Base-by-base conservation (phyloP, 1,139 yeast genomes). In the Arxiozyma bovina region DNA sequence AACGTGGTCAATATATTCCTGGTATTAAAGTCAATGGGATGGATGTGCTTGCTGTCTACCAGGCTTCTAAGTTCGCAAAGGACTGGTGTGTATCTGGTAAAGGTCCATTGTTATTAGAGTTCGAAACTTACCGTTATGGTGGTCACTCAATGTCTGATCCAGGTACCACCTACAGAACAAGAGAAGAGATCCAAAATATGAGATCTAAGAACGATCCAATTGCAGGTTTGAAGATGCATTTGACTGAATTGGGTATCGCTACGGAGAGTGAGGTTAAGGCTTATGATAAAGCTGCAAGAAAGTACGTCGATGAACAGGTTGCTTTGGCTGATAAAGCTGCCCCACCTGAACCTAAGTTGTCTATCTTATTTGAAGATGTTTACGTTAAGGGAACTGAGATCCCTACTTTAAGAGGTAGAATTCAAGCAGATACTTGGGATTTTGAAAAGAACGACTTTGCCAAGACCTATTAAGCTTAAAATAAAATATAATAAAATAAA, bases 61-160 rank as follows among this genome's bases (percentile, higher is more conserved):
- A 87, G 74, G 99, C 96, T 57, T 87, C 97, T 67, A 88, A 85
- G 76, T 93, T 87, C 69, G 98, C 98, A 69, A 91, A 90, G 78
- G 96, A 91, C 74, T 93, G 96, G 96, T 80, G 89, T 73, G 79
- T 87, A 57, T 77, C 84, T 60, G 97, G 96, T 68, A 93, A 93
- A 70, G 99, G 99, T 59, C 99, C 99, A 61, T 77, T 93, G 66
- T 96, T 93, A 55, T 72, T 93, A 67, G 99, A 93, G 79, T 93
- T 87, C 75, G 97, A 91, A 78, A 93, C 99, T 65, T 93, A 93
- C 78, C 86, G 99, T 81, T 93, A 93, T 74, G 98, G 99, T 79
- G 99, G 99, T 73, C 99, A 93, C 82, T 93, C 99, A 66, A 93
- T 93, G 98, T 91, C 97, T 64, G 98, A 93, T 76, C 98, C 98